Base-by-base conservation (phyloP, 768 basidiomycete genomes). In the Psilocybe tampanensis region DNA sequence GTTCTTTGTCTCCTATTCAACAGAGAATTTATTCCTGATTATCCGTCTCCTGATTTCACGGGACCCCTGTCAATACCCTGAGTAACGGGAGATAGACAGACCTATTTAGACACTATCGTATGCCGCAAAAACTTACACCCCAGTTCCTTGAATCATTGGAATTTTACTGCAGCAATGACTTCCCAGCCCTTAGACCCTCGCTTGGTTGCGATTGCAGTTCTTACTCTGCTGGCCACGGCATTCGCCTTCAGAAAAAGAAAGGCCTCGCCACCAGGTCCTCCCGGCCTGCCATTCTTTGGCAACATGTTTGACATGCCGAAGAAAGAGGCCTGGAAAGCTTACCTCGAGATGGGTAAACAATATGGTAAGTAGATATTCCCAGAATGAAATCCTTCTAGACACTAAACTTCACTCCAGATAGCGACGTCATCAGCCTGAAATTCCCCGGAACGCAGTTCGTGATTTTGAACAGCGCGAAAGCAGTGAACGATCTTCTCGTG, bases 241-340 rank as follows among this genome's bases (percentile, higher is more conserved):
- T 39, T 39, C n/a, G 36, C 12, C 6, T 39, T 39, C 36, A 39
- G 36, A 39, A 39, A 39, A 13, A 39, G 12, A n/a, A 39, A 13
- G n/a, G 7, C n/a, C 36, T 15, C 36, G 6, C 36, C 36, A 15
- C 36, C 36, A 39, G 36, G 36, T n/a, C 36, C 36, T n/a, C 36
- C 36, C 15, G 55, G 55, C 5, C 43, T 23, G 15, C 55, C 55
- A 7, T 41, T 56, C 9, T 32, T 56, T 26, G 55, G 55, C 8
- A 56, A 56, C 22, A n/a, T 56, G 23, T 50, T 56, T 15, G 55
- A 56, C 19, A 19, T 56, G 24, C 55, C 55, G 9, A 39, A 56
- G 55, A 42, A 49, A 21, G 47, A 56, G 21, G 39, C 55, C 7
- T 56, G 55, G 55, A 33, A 49, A 19, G 24, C 17, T 17, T 56